Conservation (phyloP, 306 rosid genomes). For the Boehmeria nivea region DNA sequence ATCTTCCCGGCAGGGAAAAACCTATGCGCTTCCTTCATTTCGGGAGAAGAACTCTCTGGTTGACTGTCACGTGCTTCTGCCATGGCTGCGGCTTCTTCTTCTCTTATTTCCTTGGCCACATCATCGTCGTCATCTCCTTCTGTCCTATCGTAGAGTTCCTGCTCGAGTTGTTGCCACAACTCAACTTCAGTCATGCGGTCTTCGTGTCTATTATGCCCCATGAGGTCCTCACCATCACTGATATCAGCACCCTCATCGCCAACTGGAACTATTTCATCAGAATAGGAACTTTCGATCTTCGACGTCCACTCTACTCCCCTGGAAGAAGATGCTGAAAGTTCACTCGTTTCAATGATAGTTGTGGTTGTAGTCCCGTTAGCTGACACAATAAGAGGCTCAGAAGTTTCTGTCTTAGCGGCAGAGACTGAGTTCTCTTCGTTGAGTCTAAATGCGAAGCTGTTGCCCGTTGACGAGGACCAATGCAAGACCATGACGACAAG, state of each 20-base stretch:
- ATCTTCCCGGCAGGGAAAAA: constrained; percentile 89
- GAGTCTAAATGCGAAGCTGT: constrained; percentile 31
- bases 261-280: constrained; percentile 31
- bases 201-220: constrained; percentile 37
- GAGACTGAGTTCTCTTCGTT: constrained; percentile 35
- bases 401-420: constrained; percentile 26
- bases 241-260: constrained; percentile 26
- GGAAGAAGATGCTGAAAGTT: constrained; percentile 59
- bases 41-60: constrained; percentile 43
- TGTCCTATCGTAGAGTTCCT: constrained; percentile 54
- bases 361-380: constrained; percentile 30
- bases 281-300: constrained; percentile 48
- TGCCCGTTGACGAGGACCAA: constrained; percentile 76
- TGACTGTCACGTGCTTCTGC: constrained; percentile 47
- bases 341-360: constrained; percentile 31
- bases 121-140: constrained; percentile 55
- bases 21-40: constrained; percentile 64
- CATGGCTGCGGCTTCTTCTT: constrained; percentile 60
- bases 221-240: constrained; percentile 31
- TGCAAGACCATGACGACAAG: constrained; percentile 85
- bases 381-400: constrained; percentile 44
- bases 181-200: constrained; percentile 77
- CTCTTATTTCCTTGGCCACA: constrained; percentile 57
- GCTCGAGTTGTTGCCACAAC: constrained; percentile 90
- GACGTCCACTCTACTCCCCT: constrained; percentile 57